These are phyloP conservation scores for Echria macrotheca DNA, from an alignment of 495 filamentous ascomycete species.

Conservation along the genomic window DNA sequence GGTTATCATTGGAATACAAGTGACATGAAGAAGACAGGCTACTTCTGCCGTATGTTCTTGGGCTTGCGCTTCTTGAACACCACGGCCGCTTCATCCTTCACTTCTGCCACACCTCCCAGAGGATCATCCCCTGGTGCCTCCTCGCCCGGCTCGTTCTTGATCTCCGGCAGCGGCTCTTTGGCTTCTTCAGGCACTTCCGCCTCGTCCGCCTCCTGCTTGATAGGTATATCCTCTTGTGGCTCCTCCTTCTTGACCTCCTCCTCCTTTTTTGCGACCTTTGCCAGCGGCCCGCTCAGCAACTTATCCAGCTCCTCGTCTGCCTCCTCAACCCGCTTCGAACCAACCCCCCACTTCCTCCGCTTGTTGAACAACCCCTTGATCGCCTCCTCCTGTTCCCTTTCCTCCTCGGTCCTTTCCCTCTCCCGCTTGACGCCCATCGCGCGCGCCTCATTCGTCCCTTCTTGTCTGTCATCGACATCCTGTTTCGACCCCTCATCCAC, in stretches of 20 bases:
- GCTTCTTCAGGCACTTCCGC: conserved; percentile 20
- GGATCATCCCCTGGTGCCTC: conserved; percentile 25
- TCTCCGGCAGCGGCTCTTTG: conserved; percentile 28
- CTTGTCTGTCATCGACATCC: conserved; percentile 18
- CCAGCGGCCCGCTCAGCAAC: conserved; percentile 50
- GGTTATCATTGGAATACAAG: conserved; percentile 1
- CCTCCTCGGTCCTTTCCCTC: conserved; percentile 54
- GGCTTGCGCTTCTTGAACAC: conserved; percentile 91
- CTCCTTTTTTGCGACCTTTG: conserved; percentile 29
- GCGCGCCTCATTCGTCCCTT: conserved; percentile 38
- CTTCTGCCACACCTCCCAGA: conserved; percentile 21
- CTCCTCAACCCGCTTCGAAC: conserved; percentile 57
- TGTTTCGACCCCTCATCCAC: conserved; percentile 19
- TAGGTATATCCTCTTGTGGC: background rate
- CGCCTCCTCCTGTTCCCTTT: conserved; percentile 56
- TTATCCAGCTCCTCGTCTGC: conserved; percentile 66
- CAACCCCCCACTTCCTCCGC: conserved; percentile 68
- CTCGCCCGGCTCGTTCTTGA: conserved; percentile 33
- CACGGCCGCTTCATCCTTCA: conserved; percentile 32
- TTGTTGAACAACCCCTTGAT: conserved; percentile 53
- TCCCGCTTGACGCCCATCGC: conserved; percentile 67
- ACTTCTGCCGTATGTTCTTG: conserved; percentile 61
- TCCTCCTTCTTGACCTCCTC: conserved; percentile 23
- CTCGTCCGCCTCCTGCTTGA: conserved; percentile 27
- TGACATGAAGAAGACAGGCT: background rate